Percentiles rank a stretch among this genome's conserved stretches.
phyloP scores from a whole-genome alignment of 495 filamentous ascomycete genomes.

The Chaetomium fimeti region DNA sequence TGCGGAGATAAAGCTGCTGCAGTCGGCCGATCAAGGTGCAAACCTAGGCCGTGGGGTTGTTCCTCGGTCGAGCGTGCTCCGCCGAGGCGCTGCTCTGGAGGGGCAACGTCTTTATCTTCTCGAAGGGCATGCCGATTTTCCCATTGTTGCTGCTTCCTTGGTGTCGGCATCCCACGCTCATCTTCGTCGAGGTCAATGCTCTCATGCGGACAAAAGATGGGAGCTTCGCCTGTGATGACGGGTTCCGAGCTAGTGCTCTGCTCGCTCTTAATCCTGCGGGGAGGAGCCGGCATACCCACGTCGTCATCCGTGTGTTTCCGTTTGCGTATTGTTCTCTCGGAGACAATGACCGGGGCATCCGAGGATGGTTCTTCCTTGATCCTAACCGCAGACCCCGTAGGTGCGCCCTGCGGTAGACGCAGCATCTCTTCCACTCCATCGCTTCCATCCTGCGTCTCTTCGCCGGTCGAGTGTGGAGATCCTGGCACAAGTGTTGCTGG shows the following conservation, averaged over 20 bases:
- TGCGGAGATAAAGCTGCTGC: neutral
- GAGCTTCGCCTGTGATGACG: slow-evolving; percentile 36
- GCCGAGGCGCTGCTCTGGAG: neutral
- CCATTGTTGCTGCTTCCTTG: slow-evolving; percentile 48
- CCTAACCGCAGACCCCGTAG: slow-evolving; percentile 11
- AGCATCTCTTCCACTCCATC: slow-evolving; percentile 31
- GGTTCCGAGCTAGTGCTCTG: slow-evolving; percentile 37
- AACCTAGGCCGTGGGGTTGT: neutral
- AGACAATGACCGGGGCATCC: slow-evolving; percentile 46
- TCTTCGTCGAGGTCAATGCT: slow-evolving; percentile 77
- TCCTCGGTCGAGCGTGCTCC: neutral
- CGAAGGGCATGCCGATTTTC: slow-evolving; percentile 1
- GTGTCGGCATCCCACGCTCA: slow-evolving; percentile 57
- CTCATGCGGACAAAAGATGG: slow-evolving; percentile 43
- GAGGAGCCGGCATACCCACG: slow-evolving; percentile 6
- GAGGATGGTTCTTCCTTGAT: slow-evolving; percentile 48
- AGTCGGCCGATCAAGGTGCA: neutral
- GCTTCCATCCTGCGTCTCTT: slow-evolving; percentile 12
- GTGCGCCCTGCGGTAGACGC: slow-evolving; percentile 19
- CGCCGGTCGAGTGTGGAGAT: neutral
- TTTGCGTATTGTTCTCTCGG: slow-evolving; percentile 45
- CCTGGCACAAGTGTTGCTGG: neutral
- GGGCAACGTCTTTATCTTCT: slow-evolving; percentile 8
- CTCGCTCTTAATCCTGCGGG: slow-evolving; percentile 38
- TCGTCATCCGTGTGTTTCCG: slow-evolving; percentile 36